Evolutionary conservation across 805 yeast genomes (phyloP), one percentile per base, ranked within the genome.

Genomic region (Starmerella asiatica): DNA sequence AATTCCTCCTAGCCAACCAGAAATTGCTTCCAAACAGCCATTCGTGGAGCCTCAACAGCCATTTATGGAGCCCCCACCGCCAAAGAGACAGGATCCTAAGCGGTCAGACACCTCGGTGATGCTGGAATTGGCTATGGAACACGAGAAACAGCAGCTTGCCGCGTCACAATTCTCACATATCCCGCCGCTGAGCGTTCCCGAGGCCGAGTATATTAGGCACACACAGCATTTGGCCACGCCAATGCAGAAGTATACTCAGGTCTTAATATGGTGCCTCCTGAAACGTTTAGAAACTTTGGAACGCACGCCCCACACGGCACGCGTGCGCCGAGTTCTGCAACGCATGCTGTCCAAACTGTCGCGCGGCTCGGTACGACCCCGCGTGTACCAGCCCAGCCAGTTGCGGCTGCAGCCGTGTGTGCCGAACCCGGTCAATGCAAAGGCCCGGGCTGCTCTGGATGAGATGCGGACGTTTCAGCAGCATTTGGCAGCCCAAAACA

Each of bases 251-350:
- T 43, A 38, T 36, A 42, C 45, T 16, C 52, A 48, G 34, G 46
- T 46, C 6, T 33, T 48, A 12, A 44, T 48, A 17, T 48, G 52
- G 52, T 41, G 43, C 21, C 34, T 48, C 14, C 20, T 14, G 11
- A 36, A 40, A 11, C 44, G 46, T 17, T 35, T 44, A 11, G 44
- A 29, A 9, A 32, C 20, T 8, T 18, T 38, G 14, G 24, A 29
- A 6, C 21, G 34, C 26, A 14, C 14, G 26, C 29, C 44, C 6
- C 23, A 21, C 12, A 21, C 9, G 4, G 21, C 30, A 16, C 29
- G 14, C 9, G 17, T 34, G 4, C 18, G 14, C 16, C 21, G 29
- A 3, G 37, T 40, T 14, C 32, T 43, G 16, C 16, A 28, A 23
- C 33, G 17, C 24, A 12, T 40, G n/a, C 42, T 27, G 32, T 18